Percentiles rank a stretch among this genome's conserved stretches.
Evolutionary conservation across 768 basidiomycete genomes (phyloP).

Genomic region (Mrakia gelida): DNA sequence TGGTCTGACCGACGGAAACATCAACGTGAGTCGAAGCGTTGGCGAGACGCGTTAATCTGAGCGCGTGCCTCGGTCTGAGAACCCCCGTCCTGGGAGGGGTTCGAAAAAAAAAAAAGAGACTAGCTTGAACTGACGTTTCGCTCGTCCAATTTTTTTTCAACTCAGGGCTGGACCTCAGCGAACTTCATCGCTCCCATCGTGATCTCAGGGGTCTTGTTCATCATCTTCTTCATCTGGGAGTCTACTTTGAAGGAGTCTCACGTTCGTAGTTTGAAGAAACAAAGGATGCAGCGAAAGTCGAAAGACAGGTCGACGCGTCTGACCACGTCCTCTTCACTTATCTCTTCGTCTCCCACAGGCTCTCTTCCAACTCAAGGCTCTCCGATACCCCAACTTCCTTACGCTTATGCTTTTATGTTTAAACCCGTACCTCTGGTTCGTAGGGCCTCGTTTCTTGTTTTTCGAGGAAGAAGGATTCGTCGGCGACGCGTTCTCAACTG

Average conservation of each 20-base stretch:
- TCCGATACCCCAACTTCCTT: slow-evolving; percentile 42
- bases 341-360: slow-evolving; percentile 10
- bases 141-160: not conserved
- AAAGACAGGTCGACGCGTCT: not conserved
- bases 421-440: slow-evolving; percentile 36
- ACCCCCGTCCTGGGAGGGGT: too few relatives aligned
- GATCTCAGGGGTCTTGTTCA: slow-evolving; percentile 37
- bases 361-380: slow-evolving; percentile 39
- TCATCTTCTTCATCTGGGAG: slow-evolving; percentile 40
- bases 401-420: slow-evolving; percentile 39
- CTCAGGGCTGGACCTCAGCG: not conserved
- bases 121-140: not conserved
- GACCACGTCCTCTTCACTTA: not conserved
- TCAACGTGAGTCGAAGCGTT: too few relatives aligned
- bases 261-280: not conserved
- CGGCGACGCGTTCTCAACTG: not conserved
- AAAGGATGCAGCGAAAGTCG: too few relatives aligned
- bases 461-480: too few relatives aligned
- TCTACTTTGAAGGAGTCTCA: slow-evolving; percentile 36
- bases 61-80: too few relatives aligned
- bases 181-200: slow-evolving; percentile 42
- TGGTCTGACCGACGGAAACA: not conserved
- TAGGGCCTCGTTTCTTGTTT: not conserved
- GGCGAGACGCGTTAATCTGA: too few relatives aligned
- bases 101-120: too few relatives aligned